These are phyloP conservation scores for Ilyonectria destructans DNA, from an alignment of 2,329 filamentous ascomycete species.

Conservation along the genomic window DNA sequence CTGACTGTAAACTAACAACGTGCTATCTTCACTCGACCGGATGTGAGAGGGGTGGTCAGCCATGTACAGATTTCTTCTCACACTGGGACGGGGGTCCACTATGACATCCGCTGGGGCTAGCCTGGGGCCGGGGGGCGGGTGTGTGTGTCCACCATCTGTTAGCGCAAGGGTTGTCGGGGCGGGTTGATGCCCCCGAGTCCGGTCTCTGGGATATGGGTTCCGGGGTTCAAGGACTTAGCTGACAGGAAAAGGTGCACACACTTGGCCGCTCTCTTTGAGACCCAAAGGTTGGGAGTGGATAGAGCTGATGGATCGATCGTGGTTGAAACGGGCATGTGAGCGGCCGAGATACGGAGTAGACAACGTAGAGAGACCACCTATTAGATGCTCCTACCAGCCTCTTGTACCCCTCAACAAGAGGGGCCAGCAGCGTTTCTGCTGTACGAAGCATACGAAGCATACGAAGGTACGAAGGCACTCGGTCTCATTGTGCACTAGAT, in stretches of 20 bases:
- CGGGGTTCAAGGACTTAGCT: not conserved
- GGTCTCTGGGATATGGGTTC: not conserved
- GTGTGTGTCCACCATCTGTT: not conserved
- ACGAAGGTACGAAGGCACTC: not conserved
- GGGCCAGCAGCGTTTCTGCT: not conserved
- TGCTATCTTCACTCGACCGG: not conserved
- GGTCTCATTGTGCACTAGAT: not conserved
- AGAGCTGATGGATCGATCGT: not conserved
- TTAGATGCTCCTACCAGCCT: not conserved
- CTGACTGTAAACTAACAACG: not conserved
- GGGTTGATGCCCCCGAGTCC: conserved; percentile 2
- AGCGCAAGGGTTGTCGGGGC: conserved; percentile 1
- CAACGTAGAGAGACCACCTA: not conserved
- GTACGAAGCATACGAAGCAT: not conserved
- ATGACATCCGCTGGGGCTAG: not conserved
- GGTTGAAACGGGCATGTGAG: not conserved
- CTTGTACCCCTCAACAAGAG: not conserved
- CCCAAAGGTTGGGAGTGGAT: not conserved
- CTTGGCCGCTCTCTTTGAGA: not conserved
- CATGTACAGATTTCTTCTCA: not conserved
- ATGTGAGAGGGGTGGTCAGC: not conserved
- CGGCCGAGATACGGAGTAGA: not conserved
- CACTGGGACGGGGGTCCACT: not conserved
- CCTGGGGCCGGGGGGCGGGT: not conserved
- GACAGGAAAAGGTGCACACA: not conserved